phyloP scores from a whole-genome alignment of 2,329 filamentous ascomycete species.

The Colletotrichum theobromicola region DNA sequence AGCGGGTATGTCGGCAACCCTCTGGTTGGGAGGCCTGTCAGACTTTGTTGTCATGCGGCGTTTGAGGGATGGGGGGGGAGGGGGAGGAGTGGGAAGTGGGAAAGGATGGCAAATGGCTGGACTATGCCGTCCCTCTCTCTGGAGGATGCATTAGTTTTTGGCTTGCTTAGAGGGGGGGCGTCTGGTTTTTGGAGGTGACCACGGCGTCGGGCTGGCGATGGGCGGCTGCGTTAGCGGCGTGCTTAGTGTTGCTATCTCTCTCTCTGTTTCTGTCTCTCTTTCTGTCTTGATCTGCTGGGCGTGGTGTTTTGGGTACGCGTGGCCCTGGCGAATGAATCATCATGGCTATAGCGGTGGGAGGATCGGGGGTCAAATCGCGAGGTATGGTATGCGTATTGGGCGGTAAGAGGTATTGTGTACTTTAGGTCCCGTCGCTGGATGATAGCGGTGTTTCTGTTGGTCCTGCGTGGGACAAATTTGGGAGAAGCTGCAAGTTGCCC shows the following conservation, averaged over 20 bases:
- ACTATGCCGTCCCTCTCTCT: not conserved
- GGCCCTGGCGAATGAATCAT: not conserved
- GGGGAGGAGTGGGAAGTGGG: not conserved
- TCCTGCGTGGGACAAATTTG: not conserved
- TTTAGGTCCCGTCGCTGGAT: not conserved
- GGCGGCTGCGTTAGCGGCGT: not conserved
- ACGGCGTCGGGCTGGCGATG: not conserved
- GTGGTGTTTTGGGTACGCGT: not conserved
- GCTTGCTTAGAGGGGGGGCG: not conserved
- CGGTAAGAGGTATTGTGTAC: not conserved
- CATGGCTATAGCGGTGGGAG: not conserved
- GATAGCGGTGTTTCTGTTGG: not conserved
- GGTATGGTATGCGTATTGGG: not conserved
- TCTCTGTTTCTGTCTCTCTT: not conserved
- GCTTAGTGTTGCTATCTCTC: not conserved
- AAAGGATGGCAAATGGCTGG: not conserved
- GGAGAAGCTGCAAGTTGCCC: not conserved
- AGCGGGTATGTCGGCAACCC: slow-evolving; percentile 15
- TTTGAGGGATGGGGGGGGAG: not conserved
- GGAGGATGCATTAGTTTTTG: not conserved
- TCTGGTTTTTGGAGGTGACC: not conserved
- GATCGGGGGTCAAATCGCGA: not conserved
- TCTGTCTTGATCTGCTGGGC: not conserved
- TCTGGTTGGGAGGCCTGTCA: not conserved
- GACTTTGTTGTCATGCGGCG: slow-evolving; percentile 1